Percentiles rank a stretch among this genome's conserved stretches.
Conservation (phyloP, 2,329 filamentous ascomycete species). For the Dothistroma septosporum region DNA sequence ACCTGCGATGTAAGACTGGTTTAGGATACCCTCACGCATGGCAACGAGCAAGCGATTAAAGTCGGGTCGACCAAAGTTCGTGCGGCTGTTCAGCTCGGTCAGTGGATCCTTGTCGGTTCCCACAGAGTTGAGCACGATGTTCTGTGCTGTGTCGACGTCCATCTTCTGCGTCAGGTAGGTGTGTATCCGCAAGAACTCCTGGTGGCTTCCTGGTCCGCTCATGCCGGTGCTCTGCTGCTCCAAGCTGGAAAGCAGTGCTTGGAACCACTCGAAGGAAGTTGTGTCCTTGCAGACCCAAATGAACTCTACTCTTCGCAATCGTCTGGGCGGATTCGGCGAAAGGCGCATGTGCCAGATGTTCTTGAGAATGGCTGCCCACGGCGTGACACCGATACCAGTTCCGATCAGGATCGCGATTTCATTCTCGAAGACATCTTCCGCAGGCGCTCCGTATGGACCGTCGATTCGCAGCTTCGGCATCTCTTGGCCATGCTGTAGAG, state of each 20-base stretch:
- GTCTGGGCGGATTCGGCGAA: conserved; percentile 79
- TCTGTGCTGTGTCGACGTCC: conserved; percentile 87
- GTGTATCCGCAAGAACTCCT: conserved; percentile 93
- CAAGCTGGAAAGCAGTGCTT: conserved; percentile 83
- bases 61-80: conserved; percentile 92
- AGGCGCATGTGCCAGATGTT: conserved; percentile 97
- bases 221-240: conserved; percentile 76
- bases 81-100: conserved; percentile 82
- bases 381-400: conserved; percentile 82
- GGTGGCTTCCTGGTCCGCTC: conserved; percentile 51
- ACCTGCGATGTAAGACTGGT: conserved; percentile 79
- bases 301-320: conserved; percentile 92
- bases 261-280: conserved; percentile 97
- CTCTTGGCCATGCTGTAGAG: conserved; percentile 83
- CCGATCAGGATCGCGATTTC: conserved; percentile 83
- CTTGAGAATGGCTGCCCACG: conserved; percentile 84
- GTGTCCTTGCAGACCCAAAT: conserved; percentile 99
- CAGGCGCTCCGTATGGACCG: conserved; percentile 92
- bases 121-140: conserved; percentile 94
- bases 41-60: conserved; percentile 73
- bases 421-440: conserved; percentile 94
- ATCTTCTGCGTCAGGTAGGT: conserved; percentile 94
- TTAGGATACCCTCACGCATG: conserved; percentile 83
- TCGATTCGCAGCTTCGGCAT: conserved; percentile 91
- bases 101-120: conserved; percentile 83